phyloP scores from a whole-genome alignment of 2,329 filamentous ascomycete species.

The Thermothelomyces thermophilus region DNA sequence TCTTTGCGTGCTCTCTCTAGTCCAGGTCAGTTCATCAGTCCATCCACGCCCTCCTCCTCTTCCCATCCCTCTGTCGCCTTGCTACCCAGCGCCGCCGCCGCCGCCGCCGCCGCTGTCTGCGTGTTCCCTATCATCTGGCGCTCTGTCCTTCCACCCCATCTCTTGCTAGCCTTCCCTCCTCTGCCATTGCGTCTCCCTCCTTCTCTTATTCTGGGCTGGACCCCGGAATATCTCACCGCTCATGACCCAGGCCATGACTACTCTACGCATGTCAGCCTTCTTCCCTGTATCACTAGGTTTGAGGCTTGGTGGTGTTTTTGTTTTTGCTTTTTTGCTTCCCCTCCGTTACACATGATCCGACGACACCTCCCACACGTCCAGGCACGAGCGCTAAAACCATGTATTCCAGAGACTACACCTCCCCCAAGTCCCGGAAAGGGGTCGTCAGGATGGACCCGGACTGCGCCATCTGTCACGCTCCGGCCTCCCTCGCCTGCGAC shows the following conservation, averaged over 20 bases:
- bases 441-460: slow-evolving; percentile 61
- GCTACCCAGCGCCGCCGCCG: slow-evolving; percentile 7
- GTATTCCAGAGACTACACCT: slow-evolving; percentile 42
- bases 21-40: slow-evolving; percentile 21
- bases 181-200: slow-evolving; percentile 12
- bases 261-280: slow-evolving; percentile 29
- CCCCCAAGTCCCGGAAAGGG: slow-evolving; percentile 38
- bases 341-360: background rate
- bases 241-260: slow-evolving; percentile 30
- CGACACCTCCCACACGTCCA: slow-evolving; percentile 12
- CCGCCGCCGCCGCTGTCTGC: slow-evolving; percentile 7
- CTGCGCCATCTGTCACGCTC: slow-evolving; percentile 59
- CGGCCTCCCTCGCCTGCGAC: slow-evolving; percentile 53
- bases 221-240: slow-evolving; percentile 20
- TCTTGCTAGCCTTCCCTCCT: slow-evolving; percentile 7
- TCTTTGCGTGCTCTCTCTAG: slow-evolving; percentile 10
- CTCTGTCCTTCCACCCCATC: slow-evolving; percentile 18
- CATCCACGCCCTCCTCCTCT: slow-evolving; percentile 13
- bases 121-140: slow-evolving; percentile 22
- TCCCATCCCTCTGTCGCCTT: slow-evolving; percentile 7
- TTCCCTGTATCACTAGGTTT: slow-evolving; percentile 26
- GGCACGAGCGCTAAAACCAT: slow-evolving; percentile 34
- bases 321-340: background rate
- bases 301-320: slow-evolving; percentile 19
- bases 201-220: slow-evolving; percentile 24